phyloP scores from a whole-genome alignment of 1,139 yeast species.

The Candida buenavistaensis region DNA sequence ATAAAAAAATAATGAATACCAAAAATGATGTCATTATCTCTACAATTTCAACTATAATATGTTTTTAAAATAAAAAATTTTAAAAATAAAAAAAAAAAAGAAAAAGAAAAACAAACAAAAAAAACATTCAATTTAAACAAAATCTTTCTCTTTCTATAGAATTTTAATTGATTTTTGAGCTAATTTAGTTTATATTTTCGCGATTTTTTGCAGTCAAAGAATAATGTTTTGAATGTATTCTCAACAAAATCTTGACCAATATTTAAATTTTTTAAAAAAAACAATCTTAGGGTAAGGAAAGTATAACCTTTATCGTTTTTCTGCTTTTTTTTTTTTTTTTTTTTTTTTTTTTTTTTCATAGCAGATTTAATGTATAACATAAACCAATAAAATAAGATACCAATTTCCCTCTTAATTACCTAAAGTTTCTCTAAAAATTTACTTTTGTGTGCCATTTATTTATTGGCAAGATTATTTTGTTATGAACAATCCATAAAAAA shows the following conservation, averaged over 20 bases:
- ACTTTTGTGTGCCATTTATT: conserved; percentile 2
- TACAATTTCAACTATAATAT: too few species aligned
- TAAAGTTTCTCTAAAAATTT: conserved; percentile 3
- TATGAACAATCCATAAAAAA: not conserved
- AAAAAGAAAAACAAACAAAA: too few species aligned
- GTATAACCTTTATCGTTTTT: not conserved
- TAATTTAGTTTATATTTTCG: not conserved
- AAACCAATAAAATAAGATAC: not conserved
- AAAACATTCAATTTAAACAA: too few species aligned
- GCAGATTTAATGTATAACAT: conserved; percentile 5
- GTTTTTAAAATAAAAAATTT: too few species aligned
- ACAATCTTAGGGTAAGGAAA: too few species aligned
- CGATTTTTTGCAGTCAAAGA: conserved; percentile 1
- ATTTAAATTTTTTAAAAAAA: not conserved
- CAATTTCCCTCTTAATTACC: not conserved
- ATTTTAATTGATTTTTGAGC: not conserved
- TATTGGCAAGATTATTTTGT: not conserved
- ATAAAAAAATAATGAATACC: too few species aligned
- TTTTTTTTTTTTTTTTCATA: not conserved
- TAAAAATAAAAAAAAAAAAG: too few species aligned
- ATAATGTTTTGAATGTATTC: not conserved
- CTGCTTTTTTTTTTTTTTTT: not conserved
- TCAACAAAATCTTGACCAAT: not conserved
- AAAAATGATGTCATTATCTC: too few species aligned
- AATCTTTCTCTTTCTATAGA: too few species aligned